A percentile compares a stretch with the other conserved stretches of the same genome.
Evolutionary conservation across 768 basidiomycete genomes (phyloP).

Genomic region (Rhodotorula diobovata): DNA sequence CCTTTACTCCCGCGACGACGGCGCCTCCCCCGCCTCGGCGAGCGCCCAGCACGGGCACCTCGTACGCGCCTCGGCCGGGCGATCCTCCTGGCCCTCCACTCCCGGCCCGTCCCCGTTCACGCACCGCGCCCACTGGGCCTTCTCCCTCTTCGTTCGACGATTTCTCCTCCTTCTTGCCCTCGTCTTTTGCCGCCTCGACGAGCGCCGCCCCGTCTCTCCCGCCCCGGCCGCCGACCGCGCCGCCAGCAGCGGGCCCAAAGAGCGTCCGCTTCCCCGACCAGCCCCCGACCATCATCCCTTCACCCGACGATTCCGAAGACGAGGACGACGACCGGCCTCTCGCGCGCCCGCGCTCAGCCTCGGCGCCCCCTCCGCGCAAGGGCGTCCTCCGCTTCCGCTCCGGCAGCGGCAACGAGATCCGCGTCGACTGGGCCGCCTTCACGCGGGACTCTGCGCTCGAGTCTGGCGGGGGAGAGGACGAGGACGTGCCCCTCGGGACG

Average conservation of each 20-base stretch:
- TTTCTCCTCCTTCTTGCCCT: neutral
- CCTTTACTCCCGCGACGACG: neutral
- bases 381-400: conserved; percentile 1
- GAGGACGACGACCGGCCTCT: neutral
- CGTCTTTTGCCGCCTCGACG: neutral
- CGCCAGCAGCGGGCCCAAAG: conserved; percentile 3
- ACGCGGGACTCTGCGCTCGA: neutral
- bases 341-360: neutral
- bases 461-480: neutral
- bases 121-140: neutral
- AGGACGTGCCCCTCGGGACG: conserved; percentile 21
- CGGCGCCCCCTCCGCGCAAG: neutral
- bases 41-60: neutral
- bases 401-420: conserved; percentile 5
- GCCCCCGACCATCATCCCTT: conserved; percentile 13
- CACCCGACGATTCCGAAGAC: conserved; percentile 1
- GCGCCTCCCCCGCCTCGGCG: neutral
- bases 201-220: neutral
- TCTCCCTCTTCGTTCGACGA: neutral
- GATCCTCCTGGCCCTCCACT: neutral
- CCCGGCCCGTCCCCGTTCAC: neutral
- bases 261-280: conserved; percentile 16
- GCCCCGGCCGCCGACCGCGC: neutral
- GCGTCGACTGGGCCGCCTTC: conserved; percentile 31
- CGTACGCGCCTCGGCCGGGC: neutral